Evolutionary conservation across 805 yeast species (phyloP).

Genomic region (Ogataea parapolymorpha): DNA sequence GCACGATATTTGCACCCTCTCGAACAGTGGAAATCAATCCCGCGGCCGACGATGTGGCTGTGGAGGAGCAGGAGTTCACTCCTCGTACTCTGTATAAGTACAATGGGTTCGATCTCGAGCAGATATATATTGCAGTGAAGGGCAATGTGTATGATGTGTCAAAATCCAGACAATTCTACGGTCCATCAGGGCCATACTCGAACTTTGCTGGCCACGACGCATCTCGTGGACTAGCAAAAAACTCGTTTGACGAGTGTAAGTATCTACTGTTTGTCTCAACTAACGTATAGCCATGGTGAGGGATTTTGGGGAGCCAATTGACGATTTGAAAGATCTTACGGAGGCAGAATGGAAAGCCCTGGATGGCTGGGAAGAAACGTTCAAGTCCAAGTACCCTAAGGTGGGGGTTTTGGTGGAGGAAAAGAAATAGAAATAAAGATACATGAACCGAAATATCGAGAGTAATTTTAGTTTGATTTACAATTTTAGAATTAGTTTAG

Average conservation of each 20-base stretch:
- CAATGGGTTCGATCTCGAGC: slow-evolving; percentile 78
- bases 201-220: slow-evolving; percentile 97
- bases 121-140: slow-evolving; percentile 80
- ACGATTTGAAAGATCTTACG: slow-evolving; percentile 58
- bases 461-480: no score
- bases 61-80: slow-evolving; percentile 50
- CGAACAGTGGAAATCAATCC: slow-evolving; percentile 27
- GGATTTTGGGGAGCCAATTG: slow-evolving; percentile 74
- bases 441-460: no score
- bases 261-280: slow-evolving; percentile 2
- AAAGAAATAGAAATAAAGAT: neutral
- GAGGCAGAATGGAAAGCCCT: slow-evolving; percentile 62
- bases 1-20: slow-evolving; percentile 20
- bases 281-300: slow-evolving; percentile 46
- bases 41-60: slow-evolving; percentile 20
- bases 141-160: slow-evolving; percentile 86
- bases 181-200: slow-evolving; percentile 93
- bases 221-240: slow-evolving; percentile 83
- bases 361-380: slow-evolving; percentile 82
- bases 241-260: slow-evolving; percentile 68
- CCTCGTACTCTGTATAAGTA: slow-evolving; percentile 69
- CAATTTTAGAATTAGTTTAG: neutral
- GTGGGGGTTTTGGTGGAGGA: slow-evolving; percentile 68
- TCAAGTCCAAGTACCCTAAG: slow-evolving; percentile 73
- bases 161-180: slow-evolving; percentile 78